Conservation (phyloP, 805 yeast species). For the Scheffersomyces spartinae region DNA sequence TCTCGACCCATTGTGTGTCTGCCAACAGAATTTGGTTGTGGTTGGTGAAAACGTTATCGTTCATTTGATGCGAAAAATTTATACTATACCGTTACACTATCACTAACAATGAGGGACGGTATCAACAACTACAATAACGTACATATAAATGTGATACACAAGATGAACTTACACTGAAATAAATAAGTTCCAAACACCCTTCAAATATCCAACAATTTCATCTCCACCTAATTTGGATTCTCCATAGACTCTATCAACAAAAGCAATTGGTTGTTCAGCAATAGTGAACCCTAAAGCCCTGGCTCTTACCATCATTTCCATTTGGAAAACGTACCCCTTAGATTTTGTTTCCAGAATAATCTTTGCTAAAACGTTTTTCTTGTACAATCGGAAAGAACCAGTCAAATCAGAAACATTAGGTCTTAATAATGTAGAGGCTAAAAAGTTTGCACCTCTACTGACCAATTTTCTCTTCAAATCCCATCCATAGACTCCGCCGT, state of each 20-base stretch:
- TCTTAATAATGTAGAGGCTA: slow-evolving; percentile 59
- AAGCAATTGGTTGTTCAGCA: slow-evolving; percentile 70
- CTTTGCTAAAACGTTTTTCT: slow-evolving; percentile 54
- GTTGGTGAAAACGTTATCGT: no score
- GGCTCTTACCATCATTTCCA: slow-evolving; percentile 84
- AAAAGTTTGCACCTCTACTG: slow-evolving; percentile 70
- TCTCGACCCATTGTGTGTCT: slow-evolving; percentile 27
- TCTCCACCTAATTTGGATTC: slow-evolving; percentile 73
- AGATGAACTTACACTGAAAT: slow-evolving; percentile 38
- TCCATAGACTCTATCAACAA: slow-evolving; percentile 71
- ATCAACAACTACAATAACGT: no score
- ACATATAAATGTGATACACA: no score
- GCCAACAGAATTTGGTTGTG: no score
- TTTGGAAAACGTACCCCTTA: slow-evolving; percentile 76
- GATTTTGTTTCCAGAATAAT: slow-evolving; percentile 58
- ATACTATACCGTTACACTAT: no score
- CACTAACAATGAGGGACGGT: no score
- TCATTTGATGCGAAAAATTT: no score
- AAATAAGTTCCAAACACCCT: slow-evolving; percentile 66
- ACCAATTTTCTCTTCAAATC: slow-evolving; percentile 69
- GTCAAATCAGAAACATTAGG: slow-evolving; percentile 68
- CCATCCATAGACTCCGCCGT: slow-evolving; percentile 82
- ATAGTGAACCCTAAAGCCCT: slow-evolving; percentile 60
- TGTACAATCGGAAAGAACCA: slow-evolving; percentile 67
- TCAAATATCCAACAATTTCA: slow-evolving; percentile 66